These are phyloP conservation scores for Epithele typhae DNA, from an alignment of 768 basidiomycete genomes.

Conservation along the genomic window DNA sequence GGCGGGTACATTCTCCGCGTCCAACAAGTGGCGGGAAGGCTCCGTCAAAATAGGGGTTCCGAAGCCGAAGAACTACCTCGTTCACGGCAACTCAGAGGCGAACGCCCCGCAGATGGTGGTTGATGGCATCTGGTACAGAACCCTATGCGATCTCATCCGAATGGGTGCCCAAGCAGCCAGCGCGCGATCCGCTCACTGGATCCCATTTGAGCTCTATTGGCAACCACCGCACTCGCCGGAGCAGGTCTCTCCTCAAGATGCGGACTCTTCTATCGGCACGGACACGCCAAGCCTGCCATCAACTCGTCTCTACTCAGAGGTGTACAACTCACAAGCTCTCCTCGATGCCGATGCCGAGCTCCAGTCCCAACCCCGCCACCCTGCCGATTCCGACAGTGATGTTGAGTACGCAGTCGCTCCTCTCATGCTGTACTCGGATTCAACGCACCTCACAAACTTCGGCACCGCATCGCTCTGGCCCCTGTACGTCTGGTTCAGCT, in stretches of 20 bases:
- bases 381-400: not conserved
- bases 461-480: slow-evolving; percentile 34
- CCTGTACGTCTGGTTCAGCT: slow-evolving; percentile 35
- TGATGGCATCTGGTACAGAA: slow-evolving; percentile 23
- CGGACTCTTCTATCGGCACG: too few species aligned
- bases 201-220: slow-evolving; percentile 7
- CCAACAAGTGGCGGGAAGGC: slow-evolving; percentile 16
- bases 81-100: slow-evolving; percentile 13
- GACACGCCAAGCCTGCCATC: too few species aligned
- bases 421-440: slow-evolving; percentile 24
- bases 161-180: slow-evolving; percentile 1
- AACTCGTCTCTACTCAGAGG: slow-evolving; percentile 8
- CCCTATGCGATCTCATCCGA: slow-evolving; percentile 18
- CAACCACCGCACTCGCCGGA: not conserved
- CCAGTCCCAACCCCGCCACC: slow-evolving; percentile 2
- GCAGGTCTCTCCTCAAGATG: not conserved
- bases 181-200: not conserved
- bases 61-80: slow-evolving; percentile 5
- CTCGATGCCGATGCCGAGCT: slow-evolving; percentile 14
- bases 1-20: slow-evolving; percentile 2
- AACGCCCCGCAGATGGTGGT: slow-evolving; percentile 29
- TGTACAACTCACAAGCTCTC: slow-evolving; percentile 10
- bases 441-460: slow-evolving; percentile 25
- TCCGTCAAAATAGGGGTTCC: slow-evolving; percentile 21
- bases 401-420: slow-evolving; percentile 7